A percentile compares a stretch with the other conserved stretches of the same genome.
Conservation (phyloP, 768 basidiomycete species). For the Lyophyllum decastes region DNA sequence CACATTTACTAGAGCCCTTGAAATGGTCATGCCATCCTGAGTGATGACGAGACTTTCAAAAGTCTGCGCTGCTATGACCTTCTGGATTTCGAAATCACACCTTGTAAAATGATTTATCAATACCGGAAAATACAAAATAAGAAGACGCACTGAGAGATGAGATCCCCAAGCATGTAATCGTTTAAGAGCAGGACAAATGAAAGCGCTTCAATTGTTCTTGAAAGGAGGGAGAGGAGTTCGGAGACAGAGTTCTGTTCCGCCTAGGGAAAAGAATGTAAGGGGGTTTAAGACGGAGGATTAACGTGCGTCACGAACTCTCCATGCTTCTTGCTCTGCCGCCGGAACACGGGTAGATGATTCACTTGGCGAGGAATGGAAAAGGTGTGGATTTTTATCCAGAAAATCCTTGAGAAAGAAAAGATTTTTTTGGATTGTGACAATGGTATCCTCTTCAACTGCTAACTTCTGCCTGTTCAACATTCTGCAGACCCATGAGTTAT, state of each 20-base stretch:
- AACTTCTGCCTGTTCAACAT: slow-evolving; percentile 52
- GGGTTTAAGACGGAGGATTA: not conserved
- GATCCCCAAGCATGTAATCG: slow-evolving; percentile 87
- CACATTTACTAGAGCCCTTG: slow-evolving; percentile 88
- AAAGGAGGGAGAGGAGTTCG: slow-evolving; percentile 74
- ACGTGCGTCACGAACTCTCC: slow-evolving; percentile 61
- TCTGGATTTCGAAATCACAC: slow-evolving; percentile 74
- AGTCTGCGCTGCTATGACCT: slow-evolving; percentile 66
- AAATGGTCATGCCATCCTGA: slow-evolving; percentile 83
- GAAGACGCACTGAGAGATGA: slow-evolving; percentile 71
- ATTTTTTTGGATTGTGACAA: slow-evolving; percentile 80
- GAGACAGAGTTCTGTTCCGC: slow-evolving; percentile 82
- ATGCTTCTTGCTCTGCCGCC: slow-evolving; percentile 80
- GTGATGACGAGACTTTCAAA: slow-evolving; percentile 88
- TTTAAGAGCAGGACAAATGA: slow-evolving; percentile 90
- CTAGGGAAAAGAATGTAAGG: slow-evolving; percentile 36
- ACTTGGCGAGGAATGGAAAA: slow-evolving; percentile 81
- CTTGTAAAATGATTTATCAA: slow-evolving; percentile 34
- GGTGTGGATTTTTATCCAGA: slow-evolving; percentile 77
- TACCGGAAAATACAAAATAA: slow-evolving; percentile 1
- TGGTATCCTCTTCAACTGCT: slow-evolving; percentile 58
- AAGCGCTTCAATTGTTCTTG: slow-evolving; percentile 89
- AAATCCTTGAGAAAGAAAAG: slow-evolving; percentile 76
- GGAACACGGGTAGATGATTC: slow-evolving; percentile 61
- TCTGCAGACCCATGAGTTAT: slow-evolving; percentile 27